phyloP scores from a whole-genome alignment of 2,329 filamentous ascomycete species.

The Pyrenophora teres region DNA sequence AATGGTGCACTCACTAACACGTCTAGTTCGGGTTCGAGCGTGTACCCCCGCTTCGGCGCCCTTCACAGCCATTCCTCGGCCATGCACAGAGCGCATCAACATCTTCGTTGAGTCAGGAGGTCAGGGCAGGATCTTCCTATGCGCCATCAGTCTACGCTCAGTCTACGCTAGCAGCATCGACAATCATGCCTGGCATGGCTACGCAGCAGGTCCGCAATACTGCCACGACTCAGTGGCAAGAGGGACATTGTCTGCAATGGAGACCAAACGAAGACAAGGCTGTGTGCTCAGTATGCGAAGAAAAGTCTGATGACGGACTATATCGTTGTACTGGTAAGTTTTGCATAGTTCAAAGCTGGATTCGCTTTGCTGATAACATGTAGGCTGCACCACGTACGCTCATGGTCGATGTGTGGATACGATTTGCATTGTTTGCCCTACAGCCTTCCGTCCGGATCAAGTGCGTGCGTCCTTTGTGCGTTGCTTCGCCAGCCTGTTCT shows the following conservation, averaged over 20 bases:
- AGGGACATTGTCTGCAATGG: conserved; percentile 80
- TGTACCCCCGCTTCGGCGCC: conserved; percentile 66
- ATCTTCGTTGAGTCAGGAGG: conserved; percentile 61
- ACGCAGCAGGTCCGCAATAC: conserved; percentile 79
- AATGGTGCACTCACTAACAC: conserved; percentile 31
- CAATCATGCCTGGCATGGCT: conserved; percentile 83
- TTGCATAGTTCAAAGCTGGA: conserved; percentile 6
- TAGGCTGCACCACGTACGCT: conserved; percentile 61
- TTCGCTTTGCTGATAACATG: conserved; percentile 26
- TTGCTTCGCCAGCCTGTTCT: conserved; percentile 70
- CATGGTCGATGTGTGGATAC: conserved; percentile 65
- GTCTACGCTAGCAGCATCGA: conserved; percentile 83
- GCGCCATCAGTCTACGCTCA: conserved; percentile 83
- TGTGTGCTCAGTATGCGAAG: conserved; percentile 75
- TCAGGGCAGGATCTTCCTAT: conserved; percentile 61
- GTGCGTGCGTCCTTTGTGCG: conserved; percentile 70
- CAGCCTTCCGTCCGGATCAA: conserved; percentile 69
- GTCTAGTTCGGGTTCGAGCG: conserved; percentile 73
- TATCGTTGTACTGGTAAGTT: conserved; percentile 68
- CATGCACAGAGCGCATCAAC: conserved; percentile 69
- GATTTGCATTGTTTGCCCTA: conserved; percentile 68
- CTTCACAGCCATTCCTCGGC: conserved; percentile 69
- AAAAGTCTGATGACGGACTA: conserved; percentile 72
- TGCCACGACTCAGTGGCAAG: conserved; percentile 80
- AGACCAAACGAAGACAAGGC: conserved; percentile 62